Percentiles rank a stretch among this genome's conserved stretches.
These are phyloP conservation scores for Oenanthe javanica DNA, from an alignment of 140 eudicot genomes.

Conservation along the genomic window DNA sequence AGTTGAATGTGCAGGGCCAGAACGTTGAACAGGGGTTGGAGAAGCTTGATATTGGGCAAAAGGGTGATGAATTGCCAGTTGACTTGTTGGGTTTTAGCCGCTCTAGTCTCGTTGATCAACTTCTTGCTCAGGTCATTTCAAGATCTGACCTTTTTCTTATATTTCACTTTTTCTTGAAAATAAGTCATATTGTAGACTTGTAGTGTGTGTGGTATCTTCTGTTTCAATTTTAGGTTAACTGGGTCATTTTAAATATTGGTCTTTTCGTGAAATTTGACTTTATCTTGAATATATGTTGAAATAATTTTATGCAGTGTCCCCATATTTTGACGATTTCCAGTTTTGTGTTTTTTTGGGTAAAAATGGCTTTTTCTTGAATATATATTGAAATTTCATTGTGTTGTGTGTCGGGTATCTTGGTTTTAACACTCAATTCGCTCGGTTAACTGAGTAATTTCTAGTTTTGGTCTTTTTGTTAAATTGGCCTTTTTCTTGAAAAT, in stretches of 20 bases:
- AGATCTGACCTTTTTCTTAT: background rate
- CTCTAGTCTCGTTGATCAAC: conserved; percentile 31
- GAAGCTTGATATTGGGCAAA: background rate
- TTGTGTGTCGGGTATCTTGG: background rate
- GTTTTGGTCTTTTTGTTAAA: background rate
- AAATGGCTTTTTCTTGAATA: background rate
- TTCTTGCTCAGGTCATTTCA: conserved; percentile 45
- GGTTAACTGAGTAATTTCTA: background rate
- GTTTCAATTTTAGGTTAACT: too few species aligned
- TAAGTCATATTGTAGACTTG: background rate
- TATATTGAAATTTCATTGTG: background rate
- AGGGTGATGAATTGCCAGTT: conserved; percentile 13
- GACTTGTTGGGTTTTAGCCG: conserved; percentile 19
- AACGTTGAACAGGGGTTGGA: conserved; percentile 12
- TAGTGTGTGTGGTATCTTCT: background rate
- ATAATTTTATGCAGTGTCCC: too few species aligned
- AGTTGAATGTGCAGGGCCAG: conserved; percentile 32
- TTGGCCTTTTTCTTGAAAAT: background rate
- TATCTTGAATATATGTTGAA: too few species aligned
- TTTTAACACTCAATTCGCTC: background rate
- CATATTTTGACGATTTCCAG: background rate
- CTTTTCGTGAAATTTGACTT: background rate
- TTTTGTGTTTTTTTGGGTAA: background rate
- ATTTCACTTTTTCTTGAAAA: background rate
- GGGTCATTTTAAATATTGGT: background rate